Conservation (phyloP, 129 eudicot species). For the Silybum marianum region DNA sequence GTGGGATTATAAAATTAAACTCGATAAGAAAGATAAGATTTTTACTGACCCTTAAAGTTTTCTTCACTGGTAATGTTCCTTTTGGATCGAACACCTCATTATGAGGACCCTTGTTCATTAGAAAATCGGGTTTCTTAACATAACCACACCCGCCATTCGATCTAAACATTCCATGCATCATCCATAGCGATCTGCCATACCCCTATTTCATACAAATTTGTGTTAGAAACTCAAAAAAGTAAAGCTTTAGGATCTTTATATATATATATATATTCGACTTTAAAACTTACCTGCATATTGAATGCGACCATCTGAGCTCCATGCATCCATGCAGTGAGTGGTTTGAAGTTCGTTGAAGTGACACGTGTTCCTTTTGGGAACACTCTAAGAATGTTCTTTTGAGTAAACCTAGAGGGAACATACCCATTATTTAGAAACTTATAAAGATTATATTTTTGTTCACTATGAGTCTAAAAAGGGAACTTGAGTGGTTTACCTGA, state of each 20-base stretch:
- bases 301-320: constrained; percentile 99
- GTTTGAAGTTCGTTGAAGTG: constrained; percentile 81
- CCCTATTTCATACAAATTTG: constrained; percentile 45
- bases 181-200: constrained; percentile 77
- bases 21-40: background rate
- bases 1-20: background rate
- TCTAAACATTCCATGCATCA: constrained; percentile 89
- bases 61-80: constrained; percentile 51
- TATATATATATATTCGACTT: background rate
- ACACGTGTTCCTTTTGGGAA: constrained; percentile 92
- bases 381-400: constrained; percentile 75
- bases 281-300: constrained; percentile 83
- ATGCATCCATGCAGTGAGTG: constrained; percentile 82
- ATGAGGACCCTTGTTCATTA: constrained; percentile 49
- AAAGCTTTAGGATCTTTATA: constrained; percentile 4
- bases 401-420: constrained; percentile 66
- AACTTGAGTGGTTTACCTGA: constrained; percentile 49
- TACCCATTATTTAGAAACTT: background rate
- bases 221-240: background rate
- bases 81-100: constrained; percentile 72
- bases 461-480: background rate
- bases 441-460: background rate
- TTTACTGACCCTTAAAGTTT: constrained; percentile 60
- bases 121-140: constrained; percentile 75
- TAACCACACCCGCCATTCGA: constrained; percentile 89